These are phyloP conservation scores for Pseudogymnoascus verrucosus DNA, from an alignment of 2,329 filamentous ascomycete species.

Conservation along the genomic window DNA sequence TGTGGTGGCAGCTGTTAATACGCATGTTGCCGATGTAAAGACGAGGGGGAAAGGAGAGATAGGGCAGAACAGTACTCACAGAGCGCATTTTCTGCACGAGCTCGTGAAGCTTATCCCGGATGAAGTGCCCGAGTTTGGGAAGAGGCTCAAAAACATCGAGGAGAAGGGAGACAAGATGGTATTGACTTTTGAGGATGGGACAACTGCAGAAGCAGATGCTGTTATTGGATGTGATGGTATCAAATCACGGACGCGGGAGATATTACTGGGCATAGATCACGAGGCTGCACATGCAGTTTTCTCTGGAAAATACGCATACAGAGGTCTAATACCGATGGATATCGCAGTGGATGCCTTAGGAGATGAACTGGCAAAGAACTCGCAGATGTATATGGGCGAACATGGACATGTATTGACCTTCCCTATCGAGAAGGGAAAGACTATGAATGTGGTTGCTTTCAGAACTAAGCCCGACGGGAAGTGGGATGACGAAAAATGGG, in stretches of 20 bases:
- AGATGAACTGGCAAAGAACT: slow-evolving; percentile 35
- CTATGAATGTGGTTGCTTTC: slow-evolving; percentile 41
- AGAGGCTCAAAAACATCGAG: slow-evolving; percentile 28
- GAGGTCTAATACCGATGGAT: slow-evolving; percentile 49
- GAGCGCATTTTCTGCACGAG: slow-evolving; percentile 26
- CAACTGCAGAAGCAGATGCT: slow-evolving; percentile 33
- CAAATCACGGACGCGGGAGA: slow-evolving; percentile 44
- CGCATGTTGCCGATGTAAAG: slow-evolving; percentile 7
- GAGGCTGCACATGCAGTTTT: slow-evolving; percentile 31
- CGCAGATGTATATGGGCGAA: slow-evolving; percentile 24
- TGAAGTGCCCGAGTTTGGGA: slow-evolving; percentile 28
- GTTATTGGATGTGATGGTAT: slow-evolving; percentile 59
- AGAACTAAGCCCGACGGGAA: slow-evolving; percentile 28
- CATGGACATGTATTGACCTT: not conserved
- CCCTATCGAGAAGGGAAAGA: not conserved
- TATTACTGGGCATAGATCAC: slow-evolving; percentile 39
- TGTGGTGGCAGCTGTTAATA: not conserved
- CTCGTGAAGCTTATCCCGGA: slow-evolving; percentile 32
- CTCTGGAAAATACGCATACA: slow-evolving; percentile 49
- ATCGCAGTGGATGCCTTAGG: slow-evolving; percentile 39
- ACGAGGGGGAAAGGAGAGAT: slow-evolving; percentile 6
- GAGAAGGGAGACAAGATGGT: slow-evolving; percentile 21
- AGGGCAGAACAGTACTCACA: slow-evolving; percentile 23
- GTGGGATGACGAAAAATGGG: slow-evolving; percentile 33
- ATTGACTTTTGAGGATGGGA: slow-evolving; percentile 38